Conservation (phyloP, 352 stramenopile species). For the Detonula confervacea region DNA sequence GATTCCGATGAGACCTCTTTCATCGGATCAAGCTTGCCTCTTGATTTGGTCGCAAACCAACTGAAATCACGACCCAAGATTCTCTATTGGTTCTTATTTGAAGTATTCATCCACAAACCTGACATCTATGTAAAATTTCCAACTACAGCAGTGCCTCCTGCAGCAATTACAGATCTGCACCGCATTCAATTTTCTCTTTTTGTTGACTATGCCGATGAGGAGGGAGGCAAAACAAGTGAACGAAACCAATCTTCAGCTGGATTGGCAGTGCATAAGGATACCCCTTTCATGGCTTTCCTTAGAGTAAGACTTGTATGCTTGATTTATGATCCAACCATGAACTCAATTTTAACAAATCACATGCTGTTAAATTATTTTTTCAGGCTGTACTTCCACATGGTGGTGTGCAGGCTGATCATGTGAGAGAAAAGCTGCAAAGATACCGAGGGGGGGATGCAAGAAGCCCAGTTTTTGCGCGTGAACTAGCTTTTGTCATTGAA, state of each 20-base stretch:
- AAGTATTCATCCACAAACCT: conserved; percentile 67
- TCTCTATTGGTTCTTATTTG: conserved; percentile 81
- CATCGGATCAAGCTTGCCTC: conserved; percentile 51
- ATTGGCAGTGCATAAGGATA: conserved; percentile 32
- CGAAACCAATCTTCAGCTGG: conserved; percentile 7
- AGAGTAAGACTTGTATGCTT: conserved; percentile 34
- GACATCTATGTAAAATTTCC: conserved; percentile 84
- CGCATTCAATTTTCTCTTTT: conserved; percentile 74
- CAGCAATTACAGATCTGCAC: conserved; percentile 73
- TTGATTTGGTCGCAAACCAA: conserved; percentile 72
- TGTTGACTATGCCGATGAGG: conserved; percentile 63
- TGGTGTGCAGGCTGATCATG: conserved; percentile 63
- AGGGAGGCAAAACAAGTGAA: conserved; percentile 1
- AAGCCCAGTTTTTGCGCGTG: conserved; percentile 67
- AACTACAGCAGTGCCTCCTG: conserved; percentile 70
- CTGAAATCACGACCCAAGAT: conserved; percentile 66
- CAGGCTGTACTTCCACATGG: conserved; percentile 69
- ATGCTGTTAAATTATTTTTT: conserved; percentile 1
- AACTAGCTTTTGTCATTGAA: conserved; percentile 82
- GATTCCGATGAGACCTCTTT: conserved; percentile 15
- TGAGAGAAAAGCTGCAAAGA: conserved; percentile 58
- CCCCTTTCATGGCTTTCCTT: conserved; percentile 58
- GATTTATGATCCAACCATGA: too few relatives aligned
- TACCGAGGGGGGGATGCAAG: conserved; percentile 42
- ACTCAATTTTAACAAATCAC: too few relatives aligned